These are phyloP conservation scores for Candida gigantensis DNA, from an alignment of 1,139 yeast species.

Conservation along the genomic window DNA sequence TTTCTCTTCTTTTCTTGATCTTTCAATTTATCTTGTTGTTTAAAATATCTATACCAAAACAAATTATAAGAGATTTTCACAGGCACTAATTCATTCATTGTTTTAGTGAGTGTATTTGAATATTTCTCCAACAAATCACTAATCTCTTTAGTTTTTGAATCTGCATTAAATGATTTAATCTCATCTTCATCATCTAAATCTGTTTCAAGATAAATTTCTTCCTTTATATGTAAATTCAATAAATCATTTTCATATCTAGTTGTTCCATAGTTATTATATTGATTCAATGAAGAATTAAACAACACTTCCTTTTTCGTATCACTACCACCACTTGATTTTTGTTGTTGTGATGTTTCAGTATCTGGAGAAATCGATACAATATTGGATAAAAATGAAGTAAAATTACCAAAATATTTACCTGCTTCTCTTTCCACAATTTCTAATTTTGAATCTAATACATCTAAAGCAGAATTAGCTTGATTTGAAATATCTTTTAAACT, in stretches of 20 bases:
- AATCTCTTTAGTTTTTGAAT: slow-evolving; percentile 54
- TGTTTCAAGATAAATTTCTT: slow-evolving; percentile 18
- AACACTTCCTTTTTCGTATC: slow-evolving; percentile 26
- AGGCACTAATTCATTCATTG: slow-evolving; percentile 72
- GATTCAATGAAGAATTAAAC: slow-evolving; percentile 21
- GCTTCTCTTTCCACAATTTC: slow-evolving; percentile 70
- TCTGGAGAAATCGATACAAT: slow-evolving; percentile 42
- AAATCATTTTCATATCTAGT: slow-evolving; percentile 44
- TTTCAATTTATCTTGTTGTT: slow-evolving; percentile 53
- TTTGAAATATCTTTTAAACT: slow-evolving; percentile 15
- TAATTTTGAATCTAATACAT: slow-evolving; percentile 64
- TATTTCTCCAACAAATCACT: slow-evolving; percentile 48
- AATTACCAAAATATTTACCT: slow-evolving; percentile 54
- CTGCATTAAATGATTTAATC: slow-evolving; percentile 41
- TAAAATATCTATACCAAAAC: slow-evolving; percentile 80
- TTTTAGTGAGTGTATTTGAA: slow-evolving; percentile 50
- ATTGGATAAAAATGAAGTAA: slow-evolving; percentile 59
- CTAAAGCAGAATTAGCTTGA: slow-evolving; percentile 61
- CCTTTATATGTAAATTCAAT: slow-evolving; percentile 40
- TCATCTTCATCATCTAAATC: slow-evolving; percentile 20
- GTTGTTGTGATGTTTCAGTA: slow-evolving; percentile 12
- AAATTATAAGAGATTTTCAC: slow-evolving; percentile 54
- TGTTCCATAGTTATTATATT: slow-evolving; percentile 38
- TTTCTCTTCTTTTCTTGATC: slow-evolving; percentile 69
- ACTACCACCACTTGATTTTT: slow-evolving; percentile 2